These are phyloP conservation scores for Dimargaris cristalligena DNA, from an alignment of 192 early-diverging fungal species.

Conservation along the genomic window DNA sequence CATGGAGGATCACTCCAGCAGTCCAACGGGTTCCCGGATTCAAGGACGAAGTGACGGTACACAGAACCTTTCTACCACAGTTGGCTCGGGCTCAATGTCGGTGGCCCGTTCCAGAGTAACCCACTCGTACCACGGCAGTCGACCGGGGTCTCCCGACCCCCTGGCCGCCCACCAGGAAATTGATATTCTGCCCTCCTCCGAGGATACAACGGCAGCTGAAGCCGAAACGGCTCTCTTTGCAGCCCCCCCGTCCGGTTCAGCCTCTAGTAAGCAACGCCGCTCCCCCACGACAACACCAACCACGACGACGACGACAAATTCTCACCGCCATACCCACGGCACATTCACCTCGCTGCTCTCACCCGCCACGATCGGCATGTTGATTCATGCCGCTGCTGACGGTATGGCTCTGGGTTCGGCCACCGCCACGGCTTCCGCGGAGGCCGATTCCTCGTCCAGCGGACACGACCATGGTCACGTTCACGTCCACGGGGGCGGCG, in stretches of 20 bases:
- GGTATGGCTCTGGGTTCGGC: conserved; percentile 89
- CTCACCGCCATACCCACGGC: conserved; percentile 17
- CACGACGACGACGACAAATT: conserved; percentile 17
- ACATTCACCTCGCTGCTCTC: conserved; percentile 25
- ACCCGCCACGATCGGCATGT: conserved; percentile 71
- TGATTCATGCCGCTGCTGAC: conserved; percentile 93
- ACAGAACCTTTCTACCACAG: too few relatives aligned
- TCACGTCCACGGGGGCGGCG: neutral
- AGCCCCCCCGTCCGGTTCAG: neutral
- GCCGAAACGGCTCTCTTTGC: neutral
- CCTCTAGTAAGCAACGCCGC: neutral
- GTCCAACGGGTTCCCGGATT: neutral
- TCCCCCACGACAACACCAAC: conserved; percentile 14
- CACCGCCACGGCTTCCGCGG: conserved; percentile 30
- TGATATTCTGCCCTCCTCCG: neutral
- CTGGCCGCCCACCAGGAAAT: neutral
- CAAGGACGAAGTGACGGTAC: too few relatives aligned
- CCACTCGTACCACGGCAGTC: neutral
- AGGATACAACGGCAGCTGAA: neutral
- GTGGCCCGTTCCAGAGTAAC: too few relatives aligned
- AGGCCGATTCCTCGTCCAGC: neutral
- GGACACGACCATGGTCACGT: neutral
- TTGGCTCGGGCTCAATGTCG: neutral
- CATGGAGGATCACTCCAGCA: neutral
- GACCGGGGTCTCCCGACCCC: neutral